Percentiles rank a stretch among this genome's conserved stretches.
Evolutionary conservation across 345 rosid species (phyloP).

Genomic region (Rhodamnia rubescens): DNA sequence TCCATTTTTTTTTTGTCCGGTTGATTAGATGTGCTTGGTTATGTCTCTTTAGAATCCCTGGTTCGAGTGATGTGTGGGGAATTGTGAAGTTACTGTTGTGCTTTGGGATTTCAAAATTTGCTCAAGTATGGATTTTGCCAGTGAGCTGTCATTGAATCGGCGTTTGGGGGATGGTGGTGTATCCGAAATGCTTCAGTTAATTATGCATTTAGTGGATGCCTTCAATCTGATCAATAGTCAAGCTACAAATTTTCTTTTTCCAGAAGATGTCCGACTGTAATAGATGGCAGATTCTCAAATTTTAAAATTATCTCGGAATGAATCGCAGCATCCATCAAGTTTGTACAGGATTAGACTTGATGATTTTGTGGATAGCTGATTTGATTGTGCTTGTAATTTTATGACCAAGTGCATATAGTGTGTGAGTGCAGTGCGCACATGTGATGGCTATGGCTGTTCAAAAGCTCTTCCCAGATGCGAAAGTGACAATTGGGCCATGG

Average conservation of each 20-base stretch:
- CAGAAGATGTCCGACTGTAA: not conserved
- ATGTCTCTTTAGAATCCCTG: not conserved
- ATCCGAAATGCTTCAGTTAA: not conserved
- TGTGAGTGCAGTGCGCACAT: conserved; percentile 74
- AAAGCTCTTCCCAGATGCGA: conserved; percentile 76
- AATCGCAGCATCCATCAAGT: not conserved
- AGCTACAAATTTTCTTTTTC: not conserved
- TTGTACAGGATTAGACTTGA: not conserved
- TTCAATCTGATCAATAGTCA: not conserved
- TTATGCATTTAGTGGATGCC: not conserved
- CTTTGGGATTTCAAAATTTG: not conserved
- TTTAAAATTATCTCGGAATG: not conserved
- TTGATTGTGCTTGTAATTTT: not conserved
- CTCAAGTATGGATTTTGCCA: not conserved
- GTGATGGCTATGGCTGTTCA: conserved; percentile 99
- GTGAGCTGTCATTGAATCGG: not conserved
- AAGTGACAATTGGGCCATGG: conserved; percentile 98
- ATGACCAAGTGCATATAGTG: not conserved
- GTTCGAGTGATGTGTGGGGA: not conserved
- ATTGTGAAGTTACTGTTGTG: not conserved
- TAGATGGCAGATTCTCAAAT: not conserved
- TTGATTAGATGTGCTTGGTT: not conserved
- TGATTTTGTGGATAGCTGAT: not conserved
- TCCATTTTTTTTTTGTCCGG: not conserved
- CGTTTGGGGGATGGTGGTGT: not conserved